These are phyloP conservation scores for Ustilago tritici DNA, from an alignment of 1,284 basidiomycete species.

Conservation along the genomic window DNA sequence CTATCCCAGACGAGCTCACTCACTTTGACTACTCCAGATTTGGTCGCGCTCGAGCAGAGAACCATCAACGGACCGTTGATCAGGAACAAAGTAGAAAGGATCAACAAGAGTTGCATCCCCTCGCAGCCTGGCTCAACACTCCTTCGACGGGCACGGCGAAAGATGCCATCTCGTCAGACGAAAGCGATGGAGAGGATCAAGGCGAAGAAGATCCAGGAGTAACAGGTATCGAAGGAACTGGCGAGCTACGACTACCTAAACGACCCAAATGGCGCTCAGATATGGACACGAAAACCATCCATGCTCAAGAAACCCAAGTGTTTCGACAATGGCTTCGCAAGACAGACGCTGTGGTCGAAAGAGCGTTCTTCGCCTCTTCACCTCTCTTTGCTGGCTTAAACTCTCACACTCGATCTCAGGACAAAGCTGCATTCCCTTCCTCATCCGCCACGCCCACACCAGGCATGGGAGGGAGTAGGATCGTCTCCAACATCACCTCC, in stretches of 20 bases:
- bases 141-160: background rate
- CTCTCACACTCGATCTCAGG: slow-evolving; percentile 37
- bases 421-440: slow-evolving; percentile 34
- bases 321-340: slow-evolving; percentile 56
- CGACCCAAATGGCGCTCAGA: slow-evolving; percentile 54
- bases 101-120: slow-evolving; percentile 24
- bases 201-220: slow-evolving; percentile 20
- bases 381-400: slow-evolving; percentile 37
- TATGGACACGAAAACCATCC: slow-evolving; percentile 56
- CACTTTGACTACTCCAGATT: slow-evolving; percentile 49
- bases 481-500: slow-evolving; percentile 39
- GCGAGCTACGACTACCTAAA: slow-evolving; percentile 54
- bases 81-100: slow-evolving; percentile 21
- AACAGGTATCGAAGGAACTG: slow-evolving; percentile 34
- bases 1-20: slow-evolving; percentile 30
- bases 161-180: slow-evolving; percentile 9
- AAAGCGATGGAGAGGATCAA: slow-evolving; percentile 7
- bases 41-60: slow-evolving; percentile 39
- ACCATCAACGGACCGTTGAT: slow-evolving; percentile 24
- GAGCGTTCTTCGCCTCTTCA: slow-evolving; percentile 51
- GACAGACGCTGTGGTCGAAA: slow-evolving; percentile 51
- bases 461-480: slow-evolving; percentile 37
- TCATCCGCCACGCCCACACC: slow-evolving; percentile 2
- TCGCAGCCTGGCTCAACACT: slow-evolving; percentile 29
- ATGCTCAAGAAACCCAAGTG: slow-evolving; percentile 53